Base-by-base conservation (phyloP, 495 filamentous ascomycete species). In the Penicillium chermesinum region DNA sequence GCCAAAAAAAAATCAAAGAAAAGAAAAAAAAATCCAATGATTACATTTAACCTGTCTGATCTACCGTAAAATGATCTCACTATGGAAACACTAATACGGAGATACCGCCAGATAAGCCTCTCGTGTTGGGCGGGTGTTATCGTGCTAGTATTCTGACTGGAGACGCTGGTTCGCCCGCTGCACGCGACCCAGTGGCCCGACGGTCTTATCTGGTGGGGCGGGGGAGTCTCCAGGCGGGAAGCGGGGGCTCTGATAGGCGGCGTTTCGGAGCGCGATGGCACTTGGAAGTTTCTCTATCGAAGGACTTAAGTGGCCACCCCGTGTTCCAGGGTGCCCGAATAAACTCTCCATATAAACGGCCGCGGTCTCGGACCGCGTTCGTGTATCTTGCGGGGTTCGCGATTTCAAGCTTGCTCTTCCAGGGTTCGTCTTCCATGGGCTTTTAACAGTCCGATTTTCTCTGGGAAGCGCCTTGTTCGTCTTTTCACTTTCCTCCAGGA, bases 341-440 rank as follows among this genome's bases (percentile, higher is more conserved):
- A 12, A 17, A 14, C 30, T 22, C 22, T 38, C 13, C 45, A 48
- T 52, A 44, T 35, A 37, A 15, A 17, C 43, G 45, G 41, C 50
- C 58, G 58, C 58, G 58, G 58, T 62, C 55, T 38, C 55, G 52
- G 58, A 62, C 58, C 58, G 58, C 58, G 55, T 45, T 57, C 43
- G 32, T 48, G 22, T 48, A 44, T 52, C 52, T 58, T 58, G 58
- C 58, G 58, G 58, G 55, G 58, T 58, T 49, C 15, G 19, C 35
- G 21, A 20, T 17, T 18, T 40, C 37, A 25, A n/a, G 25, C 25
- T 30, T 10, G 25, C 4, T 10, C 10, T 30, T 30, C 5, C 25
- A 10, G 25, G 25, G 25, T n/a, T n/a, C n/a, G n/a, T n/a, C n/a
- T n/a, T n/a, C n/a, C n/a, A n/a, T n/a, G n/a, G n/a, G n/a, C n/a